These are phyloP conservation scores for Coelastrella sp. DNA, from an alignment of 139 green algal genomes.

Conservation along the genomic window DNA sequence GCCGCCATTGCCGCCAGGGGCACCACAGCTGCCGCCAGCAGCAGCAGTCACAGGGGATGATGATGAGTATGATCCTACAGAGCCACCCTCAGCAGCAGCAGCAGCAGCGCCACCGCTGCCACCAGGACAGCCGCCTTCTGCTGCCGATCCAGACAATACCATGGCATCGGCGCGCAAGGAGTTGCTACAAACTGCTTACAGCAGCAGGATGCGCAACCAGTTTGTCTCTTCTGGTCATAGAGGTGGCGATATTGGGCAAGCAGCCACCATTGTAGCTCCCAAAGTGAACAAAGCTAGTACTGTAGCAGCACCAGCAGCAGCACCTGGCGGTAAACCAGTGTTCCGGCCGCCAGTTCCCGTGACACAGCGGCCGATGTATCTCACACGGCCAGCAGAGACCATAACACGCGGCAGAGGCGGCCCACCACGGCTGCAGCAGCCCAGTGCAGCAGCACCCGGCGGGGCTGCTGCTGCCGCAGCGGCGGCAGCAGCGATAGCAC, in stretches of 20 bases:
- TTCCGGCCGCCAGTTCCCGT: conserved; percentile 73
- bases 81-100: neutral
- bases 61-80: conserved; percentile 1
- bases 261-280: conserved; percentile 75
- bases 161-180: conserved; percentile 35
- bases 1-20: conserved; percentile 41
- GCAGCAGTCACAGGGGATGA: conserved; percentile 19
- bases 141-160: neutral
- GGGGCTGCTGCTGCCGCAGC: conserved; percentile 1
- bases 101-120: conserved; percentile 34
- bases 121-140: conserved; percentile 17
- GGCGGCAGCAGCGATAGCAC: conserved; percentile 5
- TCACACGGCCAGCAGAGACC: conserved; percentile 56
- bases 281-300: conserved; percentile 48
- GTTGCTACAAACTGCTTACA: conserved; percentile 55
- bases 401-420: conserved; percentile 8
- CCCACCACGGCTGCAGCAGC: neutral
- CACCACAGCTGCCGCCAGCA: conserved; percentile 24
- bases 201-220: conserved; percentile 57
- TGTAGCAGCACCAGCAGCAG: conserved; percentile 25
- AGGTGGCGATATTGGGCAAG: conserved; percentile 59
- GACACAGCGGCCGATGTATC: conserved; percentile 73
- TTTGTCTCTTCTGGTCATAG: conserved; percentile 80
- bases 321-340: conserved; percentile 18
- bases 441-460: conserved; percentile 25